Evolutionary conservation across 257 asterid species (phyloP), one percentile per base, ranked within the genome.

Genomic region (Verbena officinalis): DNA sequence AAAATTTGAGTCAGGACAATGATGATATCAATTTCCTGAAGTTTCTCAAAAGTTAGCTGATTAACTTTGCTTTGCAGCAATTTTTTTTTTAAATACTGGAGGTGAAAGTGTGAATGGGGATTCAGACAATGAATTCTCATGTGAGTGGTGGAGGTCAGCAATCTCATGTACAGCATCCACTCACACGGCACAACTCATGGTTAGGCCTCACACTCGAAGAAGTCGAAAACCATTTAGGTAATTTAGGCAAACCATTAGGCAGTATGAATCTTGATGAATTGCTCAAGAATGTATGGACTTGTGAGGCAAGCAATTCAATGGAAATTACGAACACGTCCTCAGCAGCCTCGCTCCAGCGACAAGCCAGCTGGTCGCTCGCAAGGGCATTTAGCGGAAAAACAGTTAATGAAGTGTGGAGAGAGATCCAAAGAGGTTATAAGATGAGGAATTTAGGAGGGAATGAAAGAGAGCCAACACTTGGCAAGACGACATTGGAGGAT

Each of bases 401-500:
- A 1, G 86, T 86, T 49, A 74, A 74, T 44, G 86, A 88, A 69
- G 89, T 86, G 75, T 84, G 97, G 95, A 73, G 78, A 67, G 89
- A 82, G 69, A 85, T 88, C 57, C 86, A 79, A 45, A 68, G 52
- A 60, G 95, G 83, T 13, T 78, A 76, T 70, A 78, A 59, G 64
- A 70, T 65, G 81, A 69, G 81, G 50, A 65, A 63, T 68, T 42
- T 49, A n/a, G 80, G 65, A 51, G 83, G 40, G 20, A 44, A 39
- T 36, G 78, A 69, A 71, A 62, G 81, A 65, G 76, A 75, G 65
- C 70, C 66, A 15, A 77, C 86, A 19, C 87, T 90, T 53, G 89
- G 96, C 4, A 95, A 90, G 84, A 87, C 77, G 1, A 90, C 96
- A 24, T 68, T 88, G 75, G 93, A 88, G 68, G 96, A 88, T 58